Conservation (phyloP, 2,329 filamentous ascomycete species). For the Fusarium sp. region DNA sequence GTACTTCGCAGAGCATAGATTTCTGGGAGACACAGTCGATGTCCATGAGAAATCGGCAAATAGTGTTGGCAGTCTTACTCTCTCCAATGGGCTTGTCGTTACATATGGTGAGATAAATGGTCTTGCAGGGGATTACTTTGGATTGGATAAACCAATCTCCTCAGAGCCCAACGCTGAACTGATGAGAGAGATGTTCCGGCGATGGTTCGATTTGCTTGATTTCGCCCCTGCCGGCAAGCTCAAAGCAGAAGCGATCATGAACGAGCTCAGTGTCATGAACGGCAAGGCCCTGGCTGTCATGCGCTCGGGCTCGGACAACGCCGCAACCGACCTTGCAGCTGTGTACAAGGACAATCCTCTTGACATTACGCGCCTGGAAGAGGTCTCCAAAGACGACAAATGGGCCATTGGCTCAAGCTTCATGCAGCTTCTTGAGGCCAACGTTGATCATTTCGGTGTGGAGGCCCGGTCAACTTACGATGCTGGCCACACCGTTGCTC, state of each 20-base stretch:
- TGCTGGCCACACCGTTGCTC: not conserved
- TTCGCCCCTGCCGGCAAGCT: not conserved
- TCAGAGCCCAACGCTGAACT: not conserved
- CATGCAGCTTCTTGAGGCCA: not conserved
- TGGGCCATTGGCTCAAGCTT: not conserved
- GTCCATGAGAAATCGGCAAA: too few relatives aligned
- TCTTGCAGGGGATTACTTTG: not conserved
- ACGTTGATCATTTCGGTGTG: conserved; percentile 1
- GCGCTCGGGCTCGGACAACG: not conserved
- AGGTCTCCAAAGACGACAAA: not conserved
- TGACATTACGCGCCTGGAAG: not conserved
- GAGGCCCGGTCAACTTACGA: not conserved
- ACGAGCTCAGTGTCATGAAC: too few relatives aligned
- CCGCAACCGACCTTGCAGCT: too few relatives aligned
- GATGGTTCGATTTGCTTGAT: not conserved
- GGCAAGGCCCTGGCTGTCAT: not conserved
- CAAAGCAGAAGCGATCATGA: not conserved
- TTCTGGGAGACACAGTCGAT: too few relatives aligned
- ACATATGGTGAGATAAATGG: not conserved
- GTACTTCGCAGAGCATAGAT: too few relatives aligned
- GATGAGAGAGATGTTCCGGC: not conserved
- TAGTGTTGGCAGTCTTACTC: too few relatives aligned
- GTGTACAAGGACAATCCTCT: too few relatives aligned
- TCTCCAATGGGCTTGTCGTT: too few relatives aligned
- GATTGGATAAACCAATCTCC: not conserved